Base-by-base conservation (phyloP, 1,284 basidiomycete species). In the Naganishia sp. region DNA sequence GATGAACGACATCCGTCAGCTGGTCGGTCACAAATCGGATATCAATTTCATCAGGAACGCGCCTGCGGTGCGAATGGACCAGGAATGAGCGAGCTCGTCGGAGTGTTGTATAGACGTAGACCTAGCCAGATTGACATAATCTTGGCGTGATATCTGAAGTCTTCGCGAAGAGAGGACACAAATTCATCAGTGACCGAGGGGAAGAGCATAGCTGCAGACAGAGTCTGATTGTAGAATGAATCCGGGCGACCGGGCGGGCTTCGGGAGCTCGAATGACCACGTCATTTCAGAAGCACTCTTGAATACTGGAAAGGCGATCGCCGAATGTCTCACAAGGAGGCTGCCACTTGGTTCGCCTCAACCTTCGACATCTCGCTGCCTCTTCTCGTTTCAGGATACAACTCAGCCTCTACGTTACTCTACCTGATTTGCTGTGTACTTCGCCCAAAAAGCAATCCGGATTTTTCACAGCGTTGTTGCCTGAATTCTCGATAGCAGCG, bases 1-100 rank as follows among this genome's bases (percentile, higher is more conserved):
- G 44, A 95, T 99, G 77, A 94, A 88, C 79, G 98, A 99, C 78
- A 99, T 99, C 74, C 85, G 96, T 69, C 94, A 95, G 44, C 83
- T 99, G 53, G 91, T 99, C 59, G 96, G 96, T 15, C 96, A 99
- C 84, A 99, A 97, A 82, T 92, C 94, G 23, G 88, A 92, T 60
- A 86, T 95, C 73, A 92, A 92, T 70, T 86, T 84, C 69, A 89
- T 96, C 71, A 93, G 94, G 81, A 90, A 88, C 76, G 88, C 90
- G 36, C 86, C 92, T 0, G 93, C 94, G 16, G 93, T 96, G 18
- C 86, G 92, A 80, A 90, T 96, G 72, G 82, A 80, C 65, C 80
- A 80, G 75, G 78, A 76, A 25, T 54, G 36, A 31, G 28, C 21
- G 18, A 42, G 31, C 28, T 25, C 16, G 13, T 43, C 28, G 28